Evolutionary conservation across 768 basidiomycete genomes (phyloP), one percentile per base, ranked within the genome.

Genomic region (Tricholoma hemisulphureum): DNA sequence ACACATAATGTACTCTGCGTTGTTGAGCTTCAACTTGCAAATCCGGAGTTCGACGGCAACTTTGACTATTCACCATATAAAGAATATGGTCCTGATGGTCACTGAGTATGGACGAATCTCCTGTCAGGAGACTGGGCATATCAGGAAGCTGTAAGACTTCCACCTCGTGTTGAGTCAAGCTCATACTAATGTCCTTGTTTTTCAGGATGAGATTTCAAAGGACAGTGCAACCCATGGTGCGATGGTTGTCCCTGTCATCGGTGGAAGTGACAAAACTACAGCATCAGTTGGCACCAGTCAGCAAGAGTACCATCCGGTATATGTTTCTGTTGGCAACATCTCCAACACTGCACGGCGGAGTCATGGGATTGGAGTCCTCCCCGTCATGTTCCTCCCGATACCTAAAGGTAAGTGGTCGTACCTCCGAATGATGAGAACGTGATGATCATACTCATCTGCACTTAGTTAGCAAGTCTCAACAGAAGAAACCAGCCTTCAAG

Each of bases 121-220:
- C 77, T 79, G 73, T 76, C 75, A 0, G 78, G 73, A 4, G 65
- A 74, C 32, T 80, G 68, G 62, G 73, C 72, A 1, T 79, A 73
- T 73, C 55, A 63, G 6, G 75, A 80, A 51, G 71, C 69, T 5
- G 75, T 77, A 64, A 10, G n/a, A 18, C n/a, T 39, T 39, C 20
- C 20, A 4, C 20, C 20, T 16, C 37, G n/a, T 16, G n/a, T 67
- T 70, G 4, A 8, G 51, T 48, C 43, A 21, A 20, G 7, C 28
- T 41, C 35, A 34, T 41, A 26, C 31, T 23, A 35, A 24, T 52
- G 28, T 14, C 23, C 24, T 43, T 54, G 24, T 21, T 35, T 31
- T 14, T 46, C 45, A 71, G 68, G 67, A 71, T 56, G 57, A 51
- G 10, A 53, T 75, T 58, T 57, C 63, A 18, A 10, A 58, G 26